phyloP scores from a whole-genome alignment of 2,329 filamentous ascomycete genomes.

The Aspergillus pseudoglaucus region DNA sequence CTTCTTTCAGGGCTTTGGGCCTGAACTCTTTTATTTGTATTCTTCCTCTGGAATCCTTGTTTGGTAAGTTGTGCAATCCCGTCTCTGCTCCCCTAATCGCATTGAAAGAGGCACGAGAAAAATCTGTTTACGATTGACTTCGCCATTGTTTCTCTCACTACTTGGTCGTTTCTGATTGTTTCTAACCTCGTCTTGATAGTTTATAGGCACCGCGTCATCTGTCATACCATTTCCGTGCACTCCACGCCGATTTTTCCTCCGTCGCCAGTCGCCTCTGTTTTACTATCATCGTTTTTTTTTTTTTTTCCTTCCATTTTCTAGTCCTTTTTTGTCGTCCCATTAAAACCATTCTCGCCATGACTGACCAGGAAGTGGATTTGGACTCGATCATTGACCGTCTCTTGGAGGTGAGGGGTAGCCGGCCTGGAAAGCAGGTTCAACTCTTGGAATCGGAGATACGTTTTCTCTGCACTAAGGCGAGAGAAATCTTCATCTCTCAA shows the following conservation, averaged over 20 bases:
- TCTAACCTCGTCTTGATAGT: slow-evolving; percentile 15
- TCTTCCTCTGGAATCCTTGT: slow-evolving; percentile 14
- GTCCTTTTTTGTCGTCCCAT: slow-evolving; percentile 17
- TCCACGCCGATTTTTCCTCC: slow-evolving; percentile 23
- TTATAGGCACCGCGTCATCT: slow-evolving; percentile 29
- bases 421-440: slow-evolving; percentile 97
- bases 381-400: slow-evolving; percentile 99
- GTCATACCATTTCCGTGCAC: slow-evolving; percentile 21
- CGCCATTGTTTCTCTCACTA: background rate
- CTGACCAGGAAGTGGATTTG: slow-evolving; percentile 86
- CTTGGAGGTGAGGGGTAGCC: slow-evolving; percentile 93
- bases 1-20: slow-evolving; percentile 22
- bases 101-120: slow-evolving; percentile 5
- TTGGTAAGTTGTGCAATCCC: slow-evolving; percentile 21
- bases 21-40: slow-evolving; percentile 13
- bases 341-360: slow-evolving; percentile 52
- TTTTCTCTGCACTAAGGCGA: slow-evolving; percentile 94
- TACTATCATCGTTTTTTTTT: slow-evolving; percentile 15
- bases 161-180: background rate
- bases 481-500: slow-evolving; percentile 99
- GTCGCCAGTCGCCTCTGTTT: slow-evolving; percentile 14
- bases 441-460: slow-evolving; percentile 93
- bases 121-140: slow-evolving; percentile 11
- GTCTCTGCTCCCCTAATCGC: slow-evolving; percentile 4
- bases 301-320: slow-evolving; percentile 16